Evolutionary conservation across 805 yeast genomes (phyloP).

Genomic region (Kazachstania africana): DNA sequence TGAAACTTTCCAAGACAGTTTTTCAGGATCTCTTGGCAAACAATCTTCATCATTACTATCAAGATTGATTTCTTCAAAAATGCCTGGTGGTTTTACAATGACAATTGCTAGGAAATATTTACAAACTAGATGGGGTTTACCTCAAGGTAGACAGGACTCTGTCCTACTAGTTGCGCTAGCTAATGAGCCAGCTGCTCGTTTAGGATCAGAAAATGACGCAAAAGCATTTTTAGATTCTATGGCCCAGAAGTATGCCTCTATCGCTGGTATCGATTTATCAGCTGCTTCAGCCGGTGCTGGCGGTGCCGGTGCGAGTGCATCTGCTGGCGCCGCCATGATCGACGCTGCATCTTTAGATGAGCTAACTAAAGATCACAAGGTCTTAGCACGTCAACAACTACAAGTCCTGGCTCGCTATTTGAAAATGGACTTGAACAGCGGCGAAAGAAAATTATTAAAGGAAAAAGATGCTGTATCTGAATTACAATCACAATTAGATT

Average conservation of each 20-base stretch:
- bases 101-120: constrained; percentile 87
- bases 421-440: constrained; percentile 82
- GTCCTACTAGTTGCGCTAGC: constrained; percentile 74
- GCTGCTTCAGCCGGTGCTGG: constrained; percentile 50
- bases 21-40: constrained; percentile 83
- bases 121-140: constrained; percentile 87
- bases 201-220: constrained; percentile 80
- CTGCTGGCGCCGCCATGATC: constrained; percentile 73
- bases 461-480: constrained; percentile 71
- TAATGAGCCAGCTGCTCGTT: constrained; percentile 82
- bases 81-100: constrained; percentile 98
- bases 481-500: constrained; percentile 82
- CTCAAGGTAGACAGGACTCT: constrained; percentile 88
- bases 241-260: constrained; percentile 76
- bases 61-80: constrained; percentile 87
- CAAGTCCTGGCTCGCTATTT: constrained; percentile 92
- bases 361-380: constrained; percentile 36
- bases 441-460: constrained; percentile 71
- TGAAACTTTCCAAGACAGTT: constrained; percentile 85
- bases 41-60: constrained; percentile 82
- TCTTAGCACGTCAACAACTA: constrained; percentile 44
- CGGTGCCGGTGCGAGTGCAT: constrained; percentile 39
- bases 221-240: constrained; percentile 73
- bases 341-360: constrained; percentile 92
- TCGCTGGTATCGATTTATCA: constrained; percentile 65